Conservation (phyloP, 768 basidiomycete species). For the Candolleomyces efflorescens region DNA sequence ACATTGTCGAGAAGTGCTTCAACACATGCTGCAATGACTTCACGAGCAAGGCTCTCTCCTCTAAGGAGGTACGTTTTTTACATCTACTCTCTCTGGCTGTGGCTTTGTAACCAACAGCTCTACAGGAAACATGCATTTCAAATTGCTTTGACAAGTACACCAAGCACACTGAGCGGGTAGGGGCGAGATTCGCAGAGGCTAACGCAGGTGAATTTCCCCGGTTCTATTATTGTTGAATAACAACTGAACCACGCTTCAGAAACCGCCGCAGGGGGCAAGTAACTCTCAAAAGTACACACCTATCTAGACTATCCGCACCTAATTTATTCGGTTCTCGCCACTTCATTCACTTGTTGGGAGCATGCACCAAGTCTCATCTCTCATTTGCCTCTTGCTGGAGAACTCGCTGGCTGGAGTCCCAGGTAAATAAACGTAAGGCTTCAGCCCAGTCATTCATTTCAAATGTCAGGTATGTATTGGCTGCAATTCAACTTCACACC, state of each 20-base stretch:
- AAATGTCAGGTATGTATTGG: too few relatives aligned
- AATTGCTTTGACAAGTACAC: slow-evolving; percentile 98
- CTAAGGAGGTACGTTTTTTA: slow-evolving; percentile 70
- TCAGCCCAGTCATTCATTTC: too few relatives aligned
- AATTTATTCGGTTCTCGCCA: not conserved
- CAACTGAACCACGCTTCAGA: not conserved
- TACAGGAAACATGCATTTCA: slow-evolving; percentile 81
- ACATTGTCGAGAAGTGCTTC: slow-evolving; percentile 95
- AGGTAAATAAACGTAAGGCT: too few relatives aligned
- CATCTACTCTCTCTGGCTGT: not conserved
- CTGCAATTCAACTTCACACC: too few relatives aligned
- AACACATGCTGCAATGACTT: slow-evolving; percentile 94
- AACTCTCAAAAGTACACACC: slow-evolving; percentile 6
- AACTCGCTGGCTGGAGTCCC: too few relatives aligned
- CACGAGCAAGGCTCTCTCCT: slow-evolving; percentile 88
- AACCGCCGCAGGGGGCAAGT: not conserved
- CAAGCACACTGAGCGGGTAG: slow-evolving; percentile 92
- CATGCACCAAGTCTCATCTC: not conserved
- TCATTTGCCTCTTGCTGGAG: not conserved
- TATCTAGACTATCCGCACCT: slow-evolving; percentile 1
- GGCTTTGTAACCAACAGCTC: slow-evolving; percentile 3
- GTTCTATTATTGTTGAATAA: not conserved
- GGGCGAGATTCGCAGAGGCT: slow-evolving; percentile 86
- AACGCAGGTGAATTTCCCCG: slow-evolving; percentile 69
- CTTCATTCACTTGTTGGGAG: not conserved